These are phyloP conservation scores for Prunus salicina DNA, from an alignment of 306 rosid species.

Conservation along the genomic window DNA sequence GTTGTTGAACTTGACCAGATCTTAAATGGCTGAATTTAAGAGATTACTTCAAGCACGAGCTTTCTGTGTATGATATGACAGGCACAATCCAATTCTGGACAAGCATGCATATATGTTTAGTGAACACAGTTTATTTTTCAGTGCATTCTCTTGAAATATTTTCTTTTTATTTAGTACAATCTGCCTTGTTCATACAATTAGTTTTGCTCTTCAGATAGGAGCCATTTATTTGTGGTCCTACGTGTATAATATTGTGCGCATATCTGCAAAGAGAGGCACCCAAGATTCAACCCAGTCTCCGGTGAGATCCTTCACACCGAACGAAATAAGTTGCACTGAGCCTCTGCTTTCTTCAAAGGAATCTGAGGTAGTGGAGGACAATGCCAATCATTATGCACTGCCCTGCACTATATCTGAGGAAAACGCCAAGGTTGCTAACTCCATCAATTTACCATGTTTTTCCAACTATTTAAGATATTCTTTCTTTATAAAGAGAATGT, in stretches of 20 bases:
- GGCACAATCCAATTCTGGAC: too few species aligned
- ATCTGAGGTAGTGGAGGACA: constrained; percentile 15
- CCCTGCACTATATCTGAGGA: constrained; percentile 28
- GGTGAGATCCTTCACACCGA: constrained; percentile 27
- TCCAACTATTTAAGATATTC: not conserved
- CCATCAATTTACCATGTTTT: not conserved
- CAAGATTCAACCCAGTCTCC: constrained; percentile 22
- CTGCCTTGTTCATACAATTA: not conserved
- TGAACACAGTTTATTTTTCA: too few species aligned
- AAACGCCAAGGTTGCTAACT: constrained; percentile 35
- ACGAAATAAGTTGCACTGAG: constrained; percentile 28
- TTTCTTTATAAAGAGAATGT: not conserved
- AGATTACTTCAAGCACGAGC: too few species aligned
- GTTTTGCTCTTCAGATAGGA: constrained; percentile 51
- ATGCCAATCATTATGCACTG: constrained; percentile 29
- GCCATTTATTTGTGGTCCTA: constrained; percentile 70
- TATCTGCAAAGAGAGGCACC: constrained; percentile 39
- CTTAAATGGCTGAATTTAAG: too few species aligned
- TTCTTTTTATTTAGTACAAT: not conserved
- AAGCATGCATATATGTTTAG: too few species aligned
- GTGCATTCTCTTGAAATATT: not conserved
- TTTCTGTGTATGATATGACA: too few species aligned
- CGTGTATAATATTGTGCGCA: constrained; percentile 73
- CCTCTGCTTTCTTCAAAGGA: constrained; percentile 29
- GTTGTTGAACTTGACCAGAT: too few species aligned